Evolutionary conservation across 2,329 filamentous ascomycete genomes (phyloP), one percentile per base, ranked within the genome.

Genomic region (Stachybotrys chlorohalonatus): DNA sequence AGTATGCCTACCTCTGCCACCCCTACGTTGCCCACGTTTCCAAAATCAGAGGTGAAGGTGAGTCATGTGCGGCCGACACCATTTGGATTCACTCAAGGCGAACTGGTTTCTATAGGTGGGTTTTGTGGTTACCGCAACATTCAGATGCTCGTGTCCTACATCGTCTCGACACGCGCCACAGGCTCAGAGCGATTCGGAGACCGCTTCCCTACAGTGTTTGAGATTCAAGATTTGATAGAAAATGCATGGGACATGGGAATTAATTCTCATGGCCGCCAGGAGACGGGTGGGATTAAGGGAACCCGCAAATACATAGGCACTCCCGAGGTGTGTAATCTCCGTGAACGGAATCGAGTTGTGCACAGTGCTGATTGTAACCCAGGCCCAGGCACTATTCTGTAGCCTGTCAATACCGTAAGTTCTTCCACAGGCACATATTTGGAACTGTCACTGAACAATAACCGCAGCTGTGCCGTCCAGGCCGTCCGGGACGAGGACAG

Each of bases 71-170:
- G 13, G 36, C 4, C 24, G 24, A 24, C 36, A 42, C 8, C 13
- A 42, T 42, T 42, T 42, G 36, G 24, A 24, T 24, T 24, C 24
- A 16, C 31, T 52, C 32, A 51, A 50, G 16, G 31, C 45, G 45
- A 16, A 16, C 45, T 13, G 16, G 45, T 3, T 31, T 3, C 2
- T 31, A 2, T 24, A 82, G 91, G 91, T 24, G 89, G 90, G 6
- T 97, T 97, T 67, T 97, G 93, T 66, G 93, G 93, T 4, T 97
- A 96, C 67, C 82, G 93, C 47, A 97, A 95, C 65, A 95, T 96
- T 36, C 94, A 97, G 68, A 95, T 95, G 85, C 71, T 96, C 61
- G 75, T 87, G 13, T 93, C 91, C 0, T 92, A 90, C 66, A 82
- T 96, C 17, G 81, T 85, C 56, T 80, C 79, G 8, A 73, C 81